These are phyloP conservation scores for Parietichytrium sp. DNA, from an alignment of 108 stramenopile genomes.

Conservation along the genomic window DNA sequence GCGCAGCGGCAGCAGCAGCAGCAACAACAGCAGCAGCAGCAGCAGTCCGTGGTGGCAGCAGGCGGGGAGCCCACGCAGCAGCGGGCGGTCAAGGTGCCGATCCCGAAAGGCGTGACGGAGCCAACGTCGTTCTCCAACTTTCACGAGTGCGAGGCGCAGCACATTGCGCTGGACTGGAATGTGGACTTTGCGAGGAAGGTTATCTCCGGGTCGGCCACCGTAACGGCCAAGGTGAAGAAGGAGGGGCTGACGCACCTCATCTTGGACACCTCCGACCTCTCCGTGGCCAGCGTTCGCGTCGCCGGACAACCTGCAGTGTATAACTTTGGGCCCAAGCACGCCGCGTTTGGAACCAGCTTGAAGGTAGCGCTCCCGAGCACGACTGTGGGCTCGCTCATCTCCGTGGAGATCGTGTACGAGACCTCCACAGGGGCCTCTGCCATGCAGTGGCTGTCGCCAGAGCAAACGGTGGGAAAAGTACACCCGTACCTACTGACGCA, in stretches of 20 bases:
- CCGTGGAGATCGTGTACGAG: conserved; percentile 70
- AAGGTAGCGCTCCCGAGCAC: conserved; percentile 37
- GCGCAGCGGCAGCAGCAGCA: too few species aligned
- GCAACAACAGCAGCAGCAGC: too few species aligned
- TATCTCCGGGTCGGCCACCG: conserved; percentile 50
- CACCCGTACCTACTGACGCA: conserved; percentile 95
- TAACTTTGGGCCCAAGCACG: neutral
- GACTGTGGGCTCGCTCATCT: neutral
- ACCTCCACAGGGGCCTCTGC: conserved; percentile 75
- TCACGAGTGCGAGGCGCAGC: conserved; percentile 34
- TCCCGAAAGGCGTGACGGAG: conserved; percentile 8
- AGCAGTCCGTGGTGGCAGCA: too few species aligned
- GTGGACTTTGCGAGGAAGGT: conserved; percentile 55
- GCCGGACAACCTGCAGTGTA: neutral
- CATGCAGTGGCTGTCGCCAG: conserved; percentile 86
- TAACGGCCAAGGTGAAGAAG: neutral
- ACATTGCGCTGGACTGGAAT: conserved; percentile 48
- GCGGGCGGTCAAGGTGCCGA: neutral
- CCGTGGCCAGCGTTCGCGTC: conserved; percentile 27
- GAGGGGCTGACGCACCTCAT: conserved; percentile 44
- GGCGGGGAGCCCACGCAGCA: too few species aligned
- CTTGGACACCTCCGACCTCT: conserved; percentile 54
- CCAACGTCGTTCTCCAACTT: conserved; percentile 45
- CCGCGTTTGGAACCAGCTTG: neutral
- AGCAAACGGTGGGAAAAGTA: conserved; percentile 84